These are phyloP conservation scores for Erodium moschatum DNA, from an alignment of 441 rosid genomes.

Conservation along the genomic window DNA sequence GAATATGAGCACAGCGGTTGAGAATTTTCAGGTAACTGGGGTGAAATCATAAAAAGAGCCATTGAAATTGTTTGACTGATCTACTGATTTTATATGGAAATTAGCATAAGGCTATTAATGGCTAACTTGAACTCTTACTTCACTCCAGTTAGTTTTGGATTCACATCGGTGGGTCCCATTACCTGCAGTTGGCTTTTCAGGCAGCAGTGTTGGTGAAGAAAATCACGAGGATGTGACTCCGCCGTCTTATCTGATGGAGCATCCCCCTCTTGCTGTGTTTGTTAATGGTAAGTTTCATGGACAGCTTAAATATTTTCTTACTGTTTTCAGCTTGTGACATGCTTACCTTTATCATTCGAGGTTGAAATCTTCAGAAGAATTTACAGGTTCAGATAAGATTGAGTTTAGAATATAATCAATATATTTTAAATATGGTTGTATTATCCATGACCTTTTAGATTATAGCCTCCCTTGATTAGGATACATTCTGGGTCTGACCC, in stretches of 20 bases:
- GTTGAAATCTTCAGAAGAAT: slow-evolving; percentile 10
- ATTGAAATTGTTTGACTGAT: too few species aligned
- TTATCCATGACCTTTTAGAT: too few species aligned
- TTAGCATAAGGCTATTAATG: background rate
- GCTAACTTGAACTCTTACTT: slow-evolving; percentile 20
- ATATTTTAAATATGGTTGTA: too few species aligned
- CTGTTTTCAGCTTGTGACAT: background rate
- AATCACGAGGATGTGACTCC: slow-evolving; percentile 82
- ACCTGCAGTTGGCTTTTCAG: slow-evolving; percentile 75
- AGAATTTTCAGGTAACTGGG: slow-evolving; percentile 64
- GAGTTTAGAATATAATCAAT: too few species aligned
- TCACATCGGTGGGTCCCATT: slow-evolving; percentile 94
- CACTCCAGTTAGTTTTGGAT: slow-evolving; percentile 81
- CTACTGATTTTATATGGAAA: too few species aligned
- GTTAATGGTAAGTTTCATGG: slow-evolving; percentile 49
- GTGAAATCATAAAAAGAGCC: background rate
- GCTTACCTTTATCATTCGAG: slow-evolving; percentile 10
- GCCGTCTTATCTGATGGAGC: slow-evolving; percentile 88
- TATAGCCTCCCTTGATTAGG: too few species aligned
- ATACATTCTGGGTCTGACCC: too few species aligned
- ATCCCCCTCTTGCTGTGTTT: slow-evolving; percentile 95
- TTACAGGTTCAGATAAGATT: slow-evolving; percentile 1
- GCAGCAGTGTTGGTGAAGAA: slow-evolving; percentile 49
- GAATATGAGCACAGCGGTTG: slow-evolving; percentile 71
- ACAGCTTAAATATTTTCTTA: background rate